Conservation (phyloP, 805 yeast genomes). For the Saccharomyces eubayanus region DNA sequence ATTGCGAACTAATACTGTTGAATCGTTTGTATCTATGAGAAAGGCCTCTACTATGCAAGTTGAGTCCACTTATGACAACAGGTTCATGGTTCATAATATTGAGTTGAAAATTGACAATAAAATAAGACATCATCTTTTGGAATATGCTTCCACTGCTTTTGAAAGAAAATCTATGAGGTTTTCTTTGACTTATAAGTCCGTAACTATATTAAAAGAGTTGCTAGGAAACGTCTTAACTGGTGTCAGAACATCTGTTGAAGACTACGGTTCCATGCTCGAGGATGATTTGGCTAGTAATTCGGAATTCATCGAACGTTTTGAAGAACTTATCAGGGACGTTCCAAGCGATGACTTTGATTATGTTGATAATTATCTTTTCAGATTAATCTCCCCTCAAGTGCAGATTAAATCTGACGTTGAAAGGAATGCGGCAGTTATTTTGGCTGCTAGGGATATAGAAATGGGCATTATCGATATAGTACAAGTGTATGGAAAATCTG, state of each 20-base stretch:
- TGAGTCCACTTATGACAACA: constrained; percentile 41
- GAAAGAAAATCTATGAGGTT: constrained; percentile 38
- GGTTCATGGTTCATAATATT: constrained; percentile 50
- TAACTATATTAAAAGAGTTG: constrained; percentile 39
- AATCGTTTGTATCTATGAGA: constrained; percentile 29
- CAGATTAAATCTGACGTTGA: constrained; percentile 44
- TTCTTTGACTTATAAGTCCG: constrained; percentile 42
- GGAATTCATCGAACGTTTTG: constrained; percentile 38
- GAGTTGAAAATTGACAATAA: constrained; percentile 47
- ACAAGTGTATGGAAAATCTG: constrained; percentile 29
- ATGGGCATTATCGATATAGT: constrained; percentile 42
- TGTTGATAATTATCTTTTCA: constrained; percentile 43
- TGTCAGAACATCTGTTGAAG: constrained; percentile 13
- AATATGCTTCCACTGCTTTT: constrained; percentile 38
- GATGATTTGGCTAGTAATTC: constrained; percentile 19
- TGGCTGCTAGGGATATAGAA: constrained; percentile 53
- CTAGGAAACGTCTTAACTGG: constrained; percentile 21
- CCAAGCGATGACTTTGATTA: constrained; percentile 35
- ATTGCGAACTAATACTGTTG: constrained; percentile 19
- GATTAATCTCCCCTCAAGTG: constrained; percentile 53
- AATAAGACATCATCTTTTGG: constrained; percentile 41
- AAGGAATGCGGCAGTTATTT: constrained; percentile 40
- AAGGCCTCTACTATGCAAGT: constrained; percentile 19
- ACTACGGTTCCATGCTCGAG: constrained; percentile 10
- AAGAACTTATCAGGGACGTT: constrained; percentile 38